Evolutionary conservation across 768 basidiomycete genomes (phyloP), one percentile per base, ranked within the genome.

Genomic region (Lactarius indigo): DNA sequence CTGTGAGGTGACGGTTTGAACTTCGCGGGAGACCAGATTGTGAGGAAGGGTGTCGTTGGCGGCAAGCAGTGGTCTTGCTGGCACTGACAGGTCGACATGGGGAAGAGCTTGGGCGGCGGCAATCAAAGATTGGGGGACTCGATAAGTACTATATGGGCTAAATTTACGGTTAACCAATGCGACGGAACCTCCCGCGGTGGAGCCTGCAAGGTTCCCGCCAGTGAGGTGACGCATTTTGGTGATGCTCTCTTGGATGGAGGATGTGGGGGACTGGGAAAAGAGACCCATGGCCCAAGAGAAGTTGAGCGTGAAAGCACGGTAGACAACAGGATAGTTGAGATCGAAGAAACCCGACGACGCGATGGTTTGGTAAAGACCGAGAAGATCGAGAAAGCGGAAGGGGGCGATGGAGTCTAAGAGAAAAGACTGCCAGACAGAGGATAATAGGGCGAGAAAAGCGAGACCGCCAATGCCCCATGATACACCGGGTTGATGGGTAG

Each of bases 201-300:
- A 81, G 72, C 88, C 85, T 7, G 84, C 81, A 62, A 93, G 80
- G 61, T 82, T 80, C 2, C 92, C 93, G 8, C 95, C 96, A 0
- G 96, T 98, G 55, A 83, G 79, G 67, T 87, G 83, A 8, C 96
- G 87, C 88, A 96, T 90, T 70, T 78, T 81, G 73, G 92, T 86
- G 72, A 98, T 95, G 23, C 92, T 85, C 28, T 76, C 74, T 72
- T 98, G 92, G 59, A 97, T 80, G 17, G 82, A 77, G 15, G 87
- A 86, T 13, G 79, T 75, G 2, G 82, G 71, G 1, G 85, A 83
- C 37, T 77, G 75, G 26, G 83, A 76, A 64, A 93, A 84, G 15
- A 98, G 78, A 0, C 93, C 92, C 73, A 96, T 76, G 0, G 91
- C 83, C 95, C 94, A 98, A 0, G 88, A 85, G 70, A 96, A 97